Percentiles rank a stretch among this genome's conserved stretches.
Conservation (phyloP, 805 yeast genomes). For the Saccharomycopsis fibuligera region DNA sequence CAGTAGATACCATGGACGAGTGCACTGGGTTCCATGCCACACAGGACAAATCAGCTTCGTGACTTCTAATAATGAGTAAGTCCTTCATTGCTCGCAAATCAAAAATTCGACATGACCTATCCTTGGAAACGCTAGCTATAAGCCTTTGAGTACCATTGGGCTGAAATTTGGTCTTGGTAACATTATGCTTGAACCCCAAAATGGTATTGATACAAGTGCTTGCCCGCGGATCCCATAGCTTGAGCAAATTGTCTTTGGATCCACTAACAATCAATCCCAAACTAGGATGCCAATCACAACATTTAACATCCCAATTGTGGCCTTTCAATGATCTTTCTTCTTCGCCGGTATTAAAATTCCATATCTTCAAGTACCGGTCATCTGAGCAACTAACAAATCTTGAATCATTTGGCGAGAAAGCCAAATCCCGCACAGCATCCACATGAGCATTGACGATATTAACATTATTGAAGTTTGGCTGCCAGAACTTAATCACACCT, state of each 20-base stretch:
- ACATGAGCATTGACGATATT: constrained; percentile 72
- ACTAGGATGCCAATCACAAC: constrained; percentile 94
- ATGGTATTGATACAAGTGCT: constrained; percentile 70
- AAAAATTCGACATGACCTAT: constrained; percentile 78
- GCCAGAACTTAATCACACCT: constrained; percentile 93
- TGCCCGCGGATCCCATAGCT: constrained; percentile 93
- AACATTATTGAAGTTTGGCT: constrained; percentile 94
- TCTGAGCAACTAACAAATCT: constrained; percentile 93
- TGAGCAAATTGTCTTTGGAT: constrained; percentile 88
- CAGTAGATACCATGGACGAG: constrained; percentile 70
- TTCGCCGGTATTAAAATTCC: constrained; percentile 87
- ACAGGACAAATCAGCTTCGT: constrained; percentile 78
- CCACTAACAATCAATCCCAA: constrained; percentile 86
- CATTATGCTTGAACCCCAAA: constrained; percentile 91
- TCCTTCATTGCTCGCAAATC: constrained; percentile 85
- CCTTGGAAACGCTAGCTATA: constrained; percentile 83
- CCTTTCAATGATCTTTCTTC: constrained; percentile 80
- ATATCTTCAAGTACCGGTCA: constrained; percentile 82
- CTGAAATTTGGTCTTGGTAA: constrained; percentile 81
- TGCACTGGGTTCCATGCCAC: constrained; percentile 93
- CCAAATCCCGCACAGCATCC: constrained; percentile 78
- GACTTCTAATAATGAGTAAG: constrained; percentile 63
- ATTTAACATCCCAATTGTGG: constrained; percentile 98
- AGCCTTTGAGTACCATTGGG: constrained; percentile 67
- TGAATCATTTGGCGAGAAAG: constrained; percentile 84